Percentiles rank a stretch among this genome's conserved stretches.
These are phyloP conservation scores for Xylaria bambusicola DNA, from an alignment of 495 filamentous ascomycete species.

Conservation along the genomic window DNA sequence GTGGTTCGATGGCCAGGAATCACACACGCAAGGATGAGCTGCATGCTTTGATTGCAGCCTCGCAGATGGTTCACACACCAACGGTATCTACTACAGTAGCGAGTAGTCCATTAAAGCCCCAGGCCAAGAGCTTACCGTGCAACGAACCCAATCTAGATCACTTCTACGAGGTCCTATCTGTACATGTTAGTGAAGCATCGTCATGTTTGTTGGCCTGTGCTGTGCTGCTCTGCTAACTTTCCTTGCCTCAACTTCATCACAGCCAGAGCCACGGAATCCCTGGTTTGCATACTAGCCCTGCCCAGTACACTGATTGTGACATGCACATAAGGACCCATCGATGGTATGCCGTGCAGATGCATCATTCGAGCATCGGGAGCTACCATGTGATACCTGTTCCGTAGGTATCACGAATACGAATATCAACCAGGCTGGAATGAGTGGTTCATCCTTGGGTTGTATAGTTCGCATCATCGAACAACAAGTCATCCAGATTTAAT, in stretches of 20 bases:
- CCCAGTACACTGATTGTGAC: neutral
- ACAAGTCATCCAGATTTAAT: too few relatives aligned
- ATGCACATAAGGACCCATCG: neutral
- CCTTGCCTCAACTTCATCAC: neutral
- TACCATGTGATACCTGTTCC: neutral
- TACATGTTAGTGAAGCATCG: conserved; percentile 1
- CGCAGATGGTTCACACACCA: conserved; percentile 2
- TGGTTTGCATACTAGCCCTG: conserved; percentile 9
- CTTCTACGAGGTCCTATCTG: too few relatives aligned
- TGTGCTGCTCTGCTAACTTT: neutral
- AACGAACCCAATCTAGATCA: too few relatives aligned
- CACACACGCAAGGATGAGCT: conserved; percentile 18
- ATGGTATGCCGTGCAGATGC: conserved; percentile 10
- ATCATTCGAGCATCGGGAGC: conserved; percentile 10
- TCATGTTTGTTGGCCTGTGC: neutral
- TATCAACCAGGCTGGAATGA: neutral
- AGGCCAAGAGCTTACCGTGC: neutral
- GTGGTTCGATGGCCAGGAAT: conserved; percentile 13
- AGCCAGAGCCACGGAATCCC: conserved; percentile 4
- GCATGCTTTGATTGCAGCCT: conserved; percentile 20
- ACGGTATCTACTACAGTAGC: too few relatives aligned
- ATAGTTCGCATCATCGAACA: neutral
- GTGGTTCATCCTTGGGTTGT: neutral
- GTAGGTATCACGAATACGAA: conserved; percentile 11
- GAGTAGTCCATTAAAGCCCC: neutral